Conservation (phyloP, 2,329 filamentous ascomycete species). For the Zymoseptoria ardabiliae region DNA sequence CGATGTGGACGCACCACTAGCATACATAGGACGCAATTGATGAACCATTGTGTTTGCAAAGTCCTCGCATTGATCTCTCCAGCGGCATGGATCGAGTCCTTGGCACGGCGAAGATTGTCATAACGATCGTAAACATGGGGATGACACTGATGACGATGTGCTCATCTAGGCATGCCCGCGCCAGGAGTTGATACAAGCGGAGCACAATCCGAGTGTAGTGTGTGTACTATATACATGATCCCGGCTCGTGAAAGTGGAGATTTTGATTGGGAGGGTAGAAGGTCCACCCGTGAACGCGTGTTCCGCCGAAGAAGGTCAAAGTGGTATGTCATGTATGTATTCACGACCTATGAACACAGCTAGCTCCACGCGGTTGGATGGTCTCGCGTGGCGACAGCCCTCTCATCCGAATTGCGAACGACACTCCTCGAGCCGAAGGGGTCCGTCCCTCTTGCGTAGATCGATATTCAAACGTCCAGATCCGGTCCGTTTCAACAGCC, state of each 20-base stretch:
- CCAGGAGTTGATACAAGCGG: background rate
- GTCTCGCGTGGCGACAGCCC: background rate
- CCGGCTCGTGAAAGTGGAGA: background rate
- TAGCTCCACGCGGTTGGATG: background rate
- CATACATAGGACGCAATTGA: constrained; percentile 1
- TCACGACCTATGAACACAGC: background rate
- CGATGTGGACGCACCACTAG: background rate
- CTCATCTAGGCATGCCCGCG: background rate
- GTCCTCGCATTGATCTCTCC: constrained; percentile 1
- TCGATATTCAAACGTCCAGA: background rate
- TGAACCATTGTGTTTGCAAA: constrained; percentile 2
- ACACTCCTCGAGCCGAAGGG: background rate
- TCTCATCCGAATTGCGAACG: background rate
- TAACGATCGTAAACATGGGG: background rate
- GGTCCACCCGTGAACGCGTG: background rate
- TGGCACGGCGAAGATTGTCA: background rate
- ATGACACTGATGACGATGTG: background rate
- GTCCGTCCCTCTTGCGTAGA: background rate
- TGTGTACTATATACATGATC: background rate
- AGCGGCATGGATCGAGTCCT: background rate
- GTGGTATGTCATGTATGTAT: background rate
- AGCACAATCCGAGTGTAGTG: background rate
- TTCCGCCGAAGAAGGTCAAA: background rate
- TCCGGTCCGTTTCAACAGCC: background rate
- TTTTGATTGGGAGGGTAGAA: background rate